Evolutionary conservation across 371 early-diverging fungal species (phyloP).

Genomic region (Mortierella sp.): DNA sequence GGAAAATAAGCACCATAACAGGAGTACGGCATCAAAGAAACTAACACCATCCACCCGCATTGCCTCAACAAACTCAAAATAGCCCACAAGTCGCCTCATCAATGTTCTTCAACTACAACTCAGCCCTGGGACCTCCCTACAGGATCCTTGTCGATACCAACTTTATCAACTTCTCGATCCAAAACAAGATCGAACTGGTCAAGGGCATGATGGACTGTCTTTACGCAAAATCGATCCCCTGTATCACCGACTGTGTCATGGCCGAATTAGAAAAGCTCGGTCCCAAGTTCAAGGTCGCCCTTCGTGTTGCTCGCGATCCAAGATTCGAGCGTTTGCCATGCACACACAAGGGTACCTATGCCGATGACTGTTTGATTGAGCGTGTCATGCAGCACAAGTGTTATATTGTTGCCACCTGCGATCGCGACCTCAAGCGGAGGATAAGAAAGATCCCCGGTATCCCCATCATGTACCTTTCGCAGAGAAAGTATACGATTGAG

Average conservation of each 20-base stretch:
- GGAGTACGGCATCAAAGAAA: not conserved
- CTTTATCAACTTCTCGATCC: conserved; percentile 99
- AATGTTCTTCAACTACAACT: conserved; percentile 98
- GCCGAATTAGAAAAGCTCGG: conserved; percentile 99
- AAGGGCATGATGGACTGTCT: conserved; percentile 99
- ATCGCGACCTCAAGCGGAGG: conserved; percentile 98
- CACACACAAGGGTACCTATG: conserved; percentile 99
- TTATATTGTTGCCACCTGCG: conserved; percentile 99
- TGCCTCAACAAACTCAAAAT: not conserved
- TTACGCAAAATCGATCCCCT: conserved; percentile 97
- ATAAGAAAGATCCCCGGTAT: conserved; percentile 99
- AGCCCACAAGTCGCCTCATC: conserved; percentile 95
- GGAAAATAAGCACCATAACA: not conserved
- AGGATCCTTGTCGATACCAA: conserved; percentile 99
- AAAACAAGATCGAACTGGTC: conserved; percentile 98
- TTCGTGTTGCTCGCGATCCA: conserved; percentile 95
- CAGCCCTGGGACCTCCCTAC: conserved; percentile 98
- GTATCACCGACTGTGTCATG: conserved; percentile 99
- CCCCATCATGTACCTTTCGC: conserved; percentile 99
- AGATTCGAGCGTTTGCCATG: conserved; percentile 97
- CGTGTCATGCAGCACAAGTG: conserved; percentile 97
- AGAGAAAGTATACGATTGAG: conserved; percentile 96
- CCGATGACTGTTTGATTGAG: conserved; percentile 99
- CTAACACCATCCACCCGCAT: not conserved
- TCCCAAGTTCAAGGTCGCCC: conserved; percentile 96